phyloP scores from a whole-genome alignment of 208 protist species.

The Herpetomonas samuelpessoai region DNA sequence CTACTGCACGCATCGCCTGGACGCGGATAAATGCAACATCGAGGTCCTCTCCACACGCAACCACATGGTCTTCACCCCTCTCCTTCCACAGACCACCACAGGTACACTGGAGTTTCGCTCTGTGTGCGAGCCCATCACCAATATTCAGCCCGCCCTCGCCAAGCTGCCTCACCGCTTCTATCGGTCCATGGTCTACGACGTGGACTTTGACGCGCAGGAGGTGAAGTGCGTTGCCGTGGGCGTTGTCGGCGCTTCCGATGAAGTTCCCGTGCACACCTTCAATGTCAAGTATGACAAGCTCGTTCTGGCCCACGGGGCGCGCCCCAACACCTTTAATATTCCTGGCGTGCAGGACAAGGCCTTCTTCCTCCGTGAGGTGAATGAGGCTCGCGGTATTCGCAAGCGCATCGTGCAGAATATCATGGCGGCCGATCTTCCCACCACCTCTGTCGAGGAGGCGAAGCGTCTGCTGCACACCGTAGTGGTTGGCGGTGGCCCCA shows the following conservation, averaged over 20 bases:
- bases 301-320: constrained; percentile 83
- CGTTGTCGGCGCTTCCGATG: constrained; percentile 49
- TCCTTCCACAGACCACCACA: constrained; percentile 89
- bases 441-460: constrained; percentile 60
- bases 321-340: constrained; percentile 92
- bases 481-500: constrained; percentile 91
- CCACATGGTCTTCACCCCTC: constrained; percentile 95
- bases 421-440: constrained; percentile 87
- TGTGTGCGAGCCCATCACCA: constrained; percentile 85
- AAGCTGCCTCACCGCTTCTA: constrained; percentile 76
- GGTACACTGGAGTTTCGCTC: constrained; percentile 92
- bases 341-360: constrained; percentile 88
- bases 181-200: constrained; percentile 68
- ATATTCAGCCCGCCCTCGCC: constrained; percentile 82
- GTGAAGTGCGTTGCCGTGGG: constrained; percentile 80
- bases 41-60: constrained; percentile 87
- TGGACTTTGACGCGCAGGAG: constrained; percentile 72
- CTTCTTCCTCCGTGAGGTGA: constrained; percentile 89
- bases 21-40: constrained; percentile 83
- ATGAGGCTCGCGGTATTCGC: constrained; percentile 85
- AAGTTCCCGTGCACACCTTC: constrained; percentile 73
- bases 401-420: constrained; percentile 92
- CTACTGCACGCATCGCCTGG: constrained; percentile 69
- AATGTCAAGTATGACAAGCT: constrained; percentile 92
- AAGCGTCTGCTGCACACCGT: constrained; percentile 87